These are phyloP conservation scores for Dioscorea cayenensis DNA, from an alignment of 116 monocot genomes.

Conservation along the genomic window DNA sequence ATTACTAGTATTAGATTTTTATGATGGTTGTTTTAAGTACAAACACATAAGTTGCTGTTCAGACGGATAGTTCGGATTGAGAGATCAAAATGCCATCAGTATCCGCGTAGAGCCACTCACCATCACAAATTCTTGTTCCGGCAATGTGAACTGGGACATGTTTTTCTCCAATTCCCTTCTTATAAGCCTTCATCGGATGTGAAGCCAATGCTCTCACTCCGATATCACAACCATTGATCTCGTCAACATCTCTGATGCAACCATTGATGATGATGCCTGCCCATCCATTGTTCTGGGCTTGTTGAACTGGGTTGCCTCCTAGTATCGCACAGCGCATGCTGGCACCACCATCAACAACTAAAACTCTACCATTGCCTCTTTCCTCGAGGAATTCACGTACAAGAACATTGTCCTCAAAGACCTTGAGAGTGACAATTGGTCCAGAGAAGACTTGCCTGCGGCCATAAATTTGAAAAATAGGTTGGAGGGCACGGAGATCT, in stretches of 20 bases:
- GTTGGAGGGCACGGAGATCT: conserved; percentile 51
- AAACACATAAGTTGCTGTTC: not conserved
- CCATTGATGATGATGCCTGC: conserved; percentile 57
- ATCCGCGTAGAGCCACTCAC: conserved; percentile 66
- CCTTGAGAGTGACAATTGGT: conserved; percentile 55
- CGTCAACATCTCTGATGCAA: conserved; percentile 58
- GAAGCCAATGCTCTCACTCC: conserved; percentile 49
- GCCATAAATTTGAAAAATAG: conserved; percentile 51
- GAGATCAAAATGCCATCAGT: conserved; percentile 51
- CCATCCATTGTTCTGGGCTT: conserved; percentile 66
- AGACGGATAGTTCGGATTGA: conserved; percentile 17
- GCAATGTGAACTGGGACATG: conserved; percentile 40
- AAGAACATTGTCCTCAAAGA: conserved; percentile 62
- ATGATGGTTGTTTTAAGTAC: not conserved
- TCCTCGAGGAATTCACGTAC: conserved; percentile 62
- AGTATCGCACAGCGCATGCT: conserved; percentile 58
- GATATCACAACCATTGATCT: conserved; percentile 59
- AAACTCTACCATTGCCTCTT: conserved; percentile 45
- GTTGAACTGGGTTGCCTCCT: conserved; percentile 65
- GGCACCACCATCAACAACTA: conserved; percentile 51
- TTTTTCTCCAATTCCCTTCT: conserved; percentile 55
- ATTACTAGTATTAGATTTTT: too few relatives aligned
- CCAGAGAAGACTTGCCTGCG: conserved; percentile 57
- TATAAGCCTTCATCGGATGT: conserved; percentile 59
- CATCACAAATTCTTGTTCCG: conserved; percentile 53